Conservation (phyloP, 2,329 filamentous ascomycete genomes). For the Nigrospora sphaerica region DNA sequence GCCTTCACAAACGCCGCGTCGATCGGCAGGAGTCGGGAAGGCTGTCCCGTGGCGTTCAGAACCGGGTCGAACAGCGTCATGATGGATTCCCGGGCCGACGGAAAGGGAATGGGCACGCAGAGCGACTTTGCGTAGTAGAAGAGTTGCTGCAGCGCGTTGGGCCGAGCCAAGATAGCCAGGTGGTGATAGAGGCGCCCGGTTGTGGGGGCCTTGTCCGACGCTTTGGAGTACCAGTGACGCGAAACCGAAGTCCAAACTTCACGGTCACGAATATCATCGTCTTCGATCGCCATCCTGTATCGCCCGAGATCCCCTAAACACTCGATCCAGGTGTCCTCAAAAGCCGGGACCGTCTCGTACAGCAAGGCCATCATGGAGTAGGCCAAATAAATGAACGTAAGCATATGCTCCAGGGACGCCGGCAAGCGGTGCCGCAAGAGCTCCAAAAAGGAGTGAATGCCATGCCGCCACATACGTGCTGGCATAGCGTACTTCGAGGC, state of each 20-base stretch:
- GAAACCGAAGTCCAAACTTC: constrained; percentile 79
- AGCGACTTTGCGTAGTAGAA: constrained; percentile 68
- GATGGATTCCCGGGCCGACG: constrained; percentile 61
- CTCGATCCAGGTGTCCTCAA: constrained; percentile 88
- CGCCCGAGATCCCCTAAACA: constrained; percentile 81
- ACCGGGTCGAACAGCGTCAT: constrained; percentile 61
- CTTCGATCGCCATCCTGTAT: constrained; percentile 88
- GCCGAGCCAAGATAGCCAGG: constrained; percentile 69
- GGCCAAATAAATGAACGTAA: constrained; percentile 80
- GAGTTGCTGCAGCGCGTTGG: constrained; percentile 62
- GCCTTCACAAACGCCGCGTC: constrained; percentile 57
- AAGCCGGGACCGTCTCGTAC: constrained; percentile 76
- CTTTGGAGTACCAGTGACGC: constrained; percentile 76
- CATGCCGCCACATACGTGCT: constrained; percentile 88
- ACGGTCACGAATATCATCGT: constrained; percentile 65
- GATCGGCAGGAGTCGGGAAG: constrained; percentile 31
- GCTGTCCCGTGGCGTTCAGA: constrained; percentile 24
- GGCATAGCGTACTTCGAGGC: constrained; percentile 86
- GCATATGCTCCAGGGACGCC: constrained; percentile 76
- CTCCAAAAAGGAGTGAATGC: constrained; percentile 80
- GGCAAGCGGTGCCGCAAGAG: constrained; percentile 69
- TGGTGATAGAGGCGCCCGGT: constrained; percentile 84
- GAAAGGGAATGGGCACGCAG: constrained; percentile 60
- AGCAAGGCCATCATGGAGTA: constrained; percentile 87
- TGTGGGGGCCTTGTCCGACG: constrained; percentile 67